Conservation (phyloP, 2,329 filamentous ascomycete genomes). For the Sodiomyces alkalinus region DNA sequence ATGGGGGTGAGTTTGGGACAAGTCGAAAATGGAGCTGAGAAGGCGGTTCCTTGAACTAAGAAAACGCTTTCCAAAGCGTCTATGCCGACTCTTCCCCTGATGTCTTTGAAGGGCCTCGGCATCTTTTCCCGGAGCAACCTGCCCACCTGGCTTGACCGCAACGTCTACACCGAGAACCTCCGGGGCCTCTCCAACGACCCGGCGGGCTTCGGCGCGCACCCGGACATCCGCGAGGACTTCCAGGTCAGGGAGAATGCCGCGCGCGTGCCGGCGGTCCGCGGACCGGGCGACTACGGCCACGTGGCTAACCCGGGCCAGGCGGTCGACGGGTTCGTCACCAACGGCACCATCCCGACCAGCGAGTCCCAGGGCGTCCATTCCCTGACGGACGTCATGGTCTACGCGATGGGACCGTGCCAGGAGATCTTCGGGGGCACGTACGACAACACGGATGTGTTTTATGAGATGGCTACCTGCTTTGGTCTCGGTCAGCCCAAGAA, state of each 20-base stretch:
- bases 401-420: slow-evolving; percentile 65
- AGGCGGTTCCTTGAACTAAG: too few species aligned
- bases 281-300: slow-evolving; percentile 38
- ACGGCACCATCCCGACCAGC: slow-evolving; percentile 54
- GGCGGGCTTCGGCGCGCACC: slow-evolving; percentile 52
- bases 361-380: slow-evolving; percentile 60
- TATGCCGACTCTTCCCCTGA: slow-evolving; percentile 64
- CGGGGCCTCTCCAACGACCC: slow-evolving; percentile 52
- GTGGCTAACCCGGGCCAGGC: slow-evolving; percentile 56
- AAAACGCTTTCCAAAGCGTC: slow-evolving; percentile 31
- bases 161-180: slow-evolving; percentile 62
- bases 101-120: slow-evolving; percentile 58
- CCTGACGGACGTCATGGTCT: slow-evolving; percentile 65
- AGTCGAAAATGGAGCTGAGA: slow-evolving; percentile 1
- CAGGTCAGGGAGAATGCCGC: slow-evolving; percentile 49
- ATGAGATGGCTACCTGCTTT: slow-evolving; percentile 54
- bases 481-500: slow-evolving; percentile 27
- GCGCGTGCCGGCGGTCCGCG: too few species aligned
- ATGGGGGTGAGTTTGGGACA: slow-evolving; percentile 37
- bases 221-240: slow-evolving; percentile 66
- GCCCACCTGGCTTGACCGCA: slow-evolving; percentile 76
- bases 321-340: slow-evolving; percentile 52
- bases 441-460: slow-evolving; percentile 59
- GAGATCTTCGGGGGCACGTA: slow-evolving; percentile 59
- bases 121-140: slow-evolving; percentile 64